Base-by-base conservation (phyloP, 139 green algal genomes). In the Pycnococcus provasolii region DNA sequence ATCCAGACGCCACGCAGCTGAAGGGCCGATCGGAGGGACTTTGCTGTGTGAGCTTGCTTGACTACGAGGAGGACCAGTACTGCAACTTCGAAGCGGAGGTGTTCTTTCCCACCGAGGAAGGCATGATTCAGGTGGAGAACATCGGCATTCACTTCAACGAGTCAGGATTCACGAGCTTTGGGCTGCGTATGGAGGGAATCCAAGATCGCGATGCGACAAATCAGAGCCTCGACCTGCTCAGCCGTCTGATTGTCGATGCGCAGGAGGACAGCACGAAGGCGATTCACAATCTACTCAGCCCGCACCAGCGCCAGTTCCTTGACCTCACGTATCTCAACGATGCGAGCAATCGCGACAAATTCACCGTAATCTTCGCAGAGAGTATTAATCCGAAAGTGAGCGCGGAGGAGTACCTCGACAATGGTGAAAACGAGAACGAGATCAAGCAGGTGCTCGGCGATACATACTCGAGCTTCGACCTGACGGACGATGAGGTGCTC, bases 371-470 rank as follows among this genome's bases (percentile, higher is more conserved):
- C 59, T 13, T 74, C 42, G 58, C 67, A 7, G 26, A 45, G 13
- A n/a, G 53, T 2, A 59, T 59, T 4, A 4, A 15, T 3, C 50
- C 40, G 47, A 50, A 64, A 15, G 7, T 61, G n/a, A 48, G 3
- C 3, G 57, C 58, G 15, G 67, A 58, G 45, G 42, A 48, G 58
- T 73, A 73, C 57, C 45, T 73, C 26, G 67, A 66, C 46, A 45
- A 45, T 26, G 67, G 60, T 26, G 55, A 43, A 3, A 42, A 60
- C 7, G 55, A 67, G 67, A 73, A 67, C 8, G 67, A 73, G 67
- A 4, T 73, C 2, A 58, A 66, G 67, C 67, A 73, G 58, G 67
- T 73, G n/a, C 45, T 73, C 57, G 67, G 67, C n/a, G 67, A 64
- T 39, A 60, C 46, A 57, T 60, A 41, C 43, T 42, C 4, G 26